Percentiles rank a stretch among this genome's conserved stretches.
Conservation (phyloP, 257 asterid genomes). For the Galeopsis tetrahit region DNA sequence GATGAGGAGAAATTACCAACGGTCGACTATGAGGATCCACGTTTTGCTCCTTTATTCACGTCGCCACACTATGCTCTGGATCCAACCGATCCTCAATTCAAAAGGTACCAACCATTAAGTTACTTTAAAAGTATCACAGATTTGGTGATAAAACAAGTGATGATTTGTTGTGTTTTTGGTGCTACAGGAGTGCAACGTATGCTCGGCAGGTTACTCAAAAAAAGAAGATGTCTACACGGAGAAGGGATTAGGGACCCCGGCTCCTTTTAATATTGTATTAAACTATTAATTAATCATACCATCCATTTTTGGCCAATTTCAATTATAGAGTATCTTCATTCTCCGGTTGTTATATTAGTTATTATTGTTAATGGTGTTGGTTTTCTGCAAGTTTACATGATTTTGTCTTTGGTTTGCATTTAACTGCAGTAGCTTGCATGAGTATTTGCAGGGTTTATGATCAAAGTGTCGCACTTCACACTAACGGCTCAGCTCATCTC, state of each 20-base stretch:
- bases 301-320: not conserved
- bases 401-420: too few species aligned
- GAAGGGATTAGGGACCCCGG: not conserved
- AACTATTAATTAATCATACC: not conserved
- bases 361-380: too few species aligned
- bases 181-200: conserved; percentile 45
- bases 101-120: conserved; percentile 58
- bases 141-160: not conserved
- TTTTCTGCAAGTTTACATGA: too few species aligned
- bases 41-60: conserved; percentile 66
- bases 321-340: not conserved
- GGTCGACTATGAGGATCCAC: conserved; percentile 68
- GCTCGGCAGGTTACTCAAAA: conserved; percentile 40
- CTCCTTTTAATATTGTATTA: too few species aligned
- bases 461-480: too few species aligned
- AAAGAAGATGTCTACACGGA: conserved; percentile 22
- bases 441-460: too few species aligned
- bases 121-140: not conserved
- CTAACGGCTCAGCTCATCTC: too few species aligned
- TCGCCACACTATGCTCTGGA: conserved; percentile 76
- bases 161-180: not conserved
- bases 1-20: conserved; percentile 75
- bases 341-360: not conserved
- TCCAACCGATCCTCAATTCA: conserved; percentile 96
- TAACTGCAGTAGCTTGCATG: too few species aligned